phyloP scores from a whole-genome alignment of 176 grass and related monocot genomes.

The Triticum dicoccoides region DNA sequence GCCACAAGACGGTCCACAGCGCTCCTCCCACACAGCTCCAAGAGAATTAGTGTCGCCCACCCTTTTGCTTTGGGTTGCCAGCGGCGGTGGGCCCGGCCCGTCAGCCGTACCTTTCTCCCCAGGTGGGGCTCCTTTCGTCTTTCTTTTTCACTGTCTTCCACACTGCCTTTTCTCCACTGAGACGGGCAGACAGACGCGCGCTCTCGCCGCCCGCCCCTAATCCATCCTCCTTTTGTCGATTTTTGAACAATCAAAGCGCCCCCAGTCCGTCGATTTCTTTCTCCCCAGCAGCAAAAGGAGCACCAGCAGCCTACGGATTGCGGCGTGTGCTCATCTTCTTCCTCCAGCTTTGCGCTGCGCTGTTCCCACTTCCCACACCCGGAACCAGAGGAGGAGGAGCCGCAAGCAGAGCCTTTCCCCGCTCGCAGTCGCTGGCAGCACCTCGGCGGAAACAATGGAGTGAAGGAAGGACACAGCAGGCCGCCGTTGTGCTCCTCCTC shows the following conservation, averaged over 20 bases:
- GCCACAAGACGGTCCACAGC: not conserved
- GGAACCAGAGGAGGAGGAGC: not conserved
- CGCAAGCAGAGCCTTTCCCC: not conserved
- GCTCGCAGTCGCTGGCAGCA: not conserved
- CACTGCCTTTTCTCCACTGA: slow-evolving; percentile 20
- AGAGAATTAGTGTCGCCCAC: not conserved
- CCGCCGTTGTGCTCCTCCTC: not conserved
- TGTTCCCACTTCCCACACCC: not conserved
- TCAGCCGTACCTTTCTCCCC: not conserved
- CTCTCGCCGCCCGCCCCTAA: not conserved
- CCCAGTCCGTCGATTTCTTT: not conserved
- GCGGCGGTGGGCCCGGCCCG: not conserved
- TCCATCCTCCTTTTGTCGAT: not conserved
- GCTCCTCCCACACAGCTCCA: slow-evolving; percentile 1
- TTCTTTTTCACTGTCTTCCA: slow-evolving; percentile 18
- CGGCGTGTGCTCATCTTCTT: not conserved
- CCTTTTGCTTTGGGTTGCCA: not conserved
- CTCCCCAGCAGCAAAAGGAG: not conserved
- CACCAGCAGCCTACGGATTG: not conserved
- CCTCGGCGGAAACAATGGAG: slow-evolving; percentile 9
- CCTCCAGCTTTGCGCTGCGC: not conserved
- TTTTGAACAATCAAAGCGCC: not conserved
- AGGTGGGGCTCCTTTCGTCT: not conserved
- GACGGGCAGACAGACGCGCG: not conserved
- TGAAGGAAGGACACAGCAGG: not conserved